These are phyloP conservation scores for Lipomyces japonicus DNA, from an alignment of 805 yeast genomes.

Conservation along the genomic window DNA sequence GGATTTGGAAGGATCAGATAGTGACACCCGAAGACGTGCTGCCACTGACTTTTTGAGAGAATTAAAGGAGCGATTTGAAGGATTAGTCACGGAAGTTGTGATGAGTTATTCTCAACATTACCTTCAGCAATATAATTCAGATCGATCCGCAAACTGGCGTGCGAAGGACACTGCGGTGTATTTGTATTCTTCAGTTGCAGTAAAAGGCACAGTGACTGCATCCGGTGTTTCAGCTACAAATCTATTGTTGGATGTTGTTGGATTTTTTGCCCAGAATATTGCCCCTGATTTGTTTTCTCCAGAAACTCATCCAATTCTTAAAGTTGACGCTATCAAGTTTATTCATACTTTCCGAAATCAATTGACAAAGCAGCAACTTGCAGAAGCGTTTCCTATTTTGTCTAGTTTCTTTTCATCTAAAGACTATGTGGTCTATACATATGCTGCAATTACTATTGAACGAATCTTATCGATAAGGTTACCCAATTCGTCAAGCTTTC, in stretches of 20 bases:
- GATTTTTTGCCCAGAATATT: conserved; percentile 74
- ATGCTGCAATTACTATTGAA: conserved; percentile 90
- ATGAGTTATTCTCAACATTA: conserved; percentile 67
- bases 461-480: conserved; percentile 72
- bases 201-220: conserved; percentile 82
- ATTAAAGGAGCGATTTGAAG: conserved; percentile 72
- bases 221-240: conserved; percentile 87
- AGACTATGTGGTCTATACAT: conserved; percentile 83
- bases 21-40: conserved; percentile 86
- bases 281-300: conserved; percentile 69
- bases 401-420: conserved; percentile 62
- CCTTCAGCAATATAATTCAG: conserved; percentile 48
- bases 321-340: conserved; percentile 89
- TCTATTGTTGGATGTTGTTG: conserved; percentile 76
- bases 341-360: conserved; percentile 89
- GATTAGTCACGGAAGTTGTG: conserved; percentile 67
- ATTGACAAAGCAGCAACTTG: conserved; percentile 76
- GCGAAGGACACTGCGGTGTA: conserved; percentile 83
- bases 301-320: conserved; percentile 67
- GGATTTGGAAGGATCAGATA: conserved; percentile 92
- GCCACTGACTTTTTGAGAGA: conserved; percentile 91
- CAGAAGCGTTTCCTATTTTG: conserved; percentile 74
- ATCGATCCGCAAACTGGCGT: conserved; percentile 62
- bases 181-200: conserved; percentile 82
- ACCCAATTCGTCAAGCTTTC: conserved; percentile 42